Base-by-base conservation (phyloP, 495 filamentous ascomycete species). In the Aspergillus campestris region DNA sequence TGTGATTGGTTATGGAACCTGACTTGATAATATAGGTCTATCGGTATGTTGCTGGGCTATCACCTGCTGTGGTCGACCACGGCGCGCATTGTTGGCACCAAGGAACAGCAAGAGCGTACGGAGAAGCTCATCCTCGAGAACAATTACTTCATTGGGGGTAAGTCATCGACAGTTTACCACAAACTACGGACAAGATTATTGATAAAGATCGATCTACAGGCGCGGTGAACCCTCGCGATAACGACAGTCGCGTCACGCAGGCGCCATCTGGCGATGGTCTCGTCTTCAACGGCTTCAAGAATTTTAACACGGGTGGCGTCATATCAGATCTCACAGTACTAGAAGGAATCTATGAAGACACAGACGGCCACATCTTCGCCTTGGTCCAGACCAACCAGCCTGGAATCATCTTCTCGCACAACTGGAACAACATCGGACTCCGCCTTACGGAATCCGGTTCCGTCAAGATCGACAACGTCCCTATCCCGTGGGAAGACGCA, bases 291-390 rank as follows among this genome's bases (percentile, higher is more conserved):
- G 78, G 78, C 14, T 66, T 64, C 52, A 82, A 82, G 57, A 53
- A 72, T 61, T 82, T 82, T 68, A 81, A 76, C 51, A 82, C 78
- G 6, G 79, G 79, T 11, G 77, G 77, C 30, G 77, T 79, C 0
- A 64, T 82, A 0, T 78, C 74, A 0, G 79, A 82, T 42, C 62
- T 82, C n/a, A 80, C 75, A 0, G 74, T 81, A 0, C 69, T 82
- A 2, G 79, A 82, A 52, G 79, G 79, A 30, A 71, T 77, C 2
- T 58, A 70, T 8, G 70, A 74, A 29, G 71, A 63, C 11, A 77
- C 77, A 1, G 70, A 75, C 7, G 60, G 69, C 30, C 78, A 81
- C 49, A 79, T 81, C 45, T 83, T 81, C 48, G 71, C 78, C 14
- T 47, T 79, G 13, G 75, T 74, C 1, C 56, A 58, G 2, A 83